phyloP scores from a whole-genome alignment of 2,329 filamentous ascomycete species.

The Balansia obtecta region DNA sequence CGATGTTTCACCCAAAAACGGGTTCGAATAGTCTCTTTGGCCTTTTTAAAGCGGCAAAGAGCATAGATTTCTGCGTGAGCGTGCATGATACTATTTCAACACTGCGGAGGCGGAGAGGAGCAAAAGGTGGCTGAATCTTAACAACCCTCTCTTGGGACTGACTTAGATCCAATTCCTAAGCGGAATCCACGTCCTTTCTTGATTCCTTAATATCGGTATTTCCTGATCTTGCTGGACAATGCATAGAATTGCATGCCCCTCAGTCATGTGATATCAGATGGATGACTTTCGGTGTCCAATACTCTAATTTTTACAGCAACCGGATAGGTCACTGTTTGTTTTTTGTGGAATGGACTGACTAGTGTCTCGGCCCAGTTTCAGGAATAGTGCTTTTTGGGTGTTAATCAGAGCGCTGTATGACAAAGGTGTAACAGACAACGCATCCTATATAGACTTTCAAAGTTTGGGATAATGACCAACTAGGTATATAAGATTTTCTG shows the following conservation, averaged over 20 bases:
- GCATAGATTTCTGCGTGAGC: slow-evolving; percentile 13
- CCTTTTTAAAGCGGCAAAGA: slow-evolving; percentile 8
- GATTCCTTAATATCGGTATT: not conserved
- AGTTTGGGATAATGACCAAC: not conserved
- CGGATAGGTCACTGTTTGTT: not conserved
- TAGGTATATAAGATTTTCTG: too few species aligned
- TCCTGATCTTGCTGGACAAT: not conserved
- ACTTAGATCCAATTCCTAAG: not conserved
- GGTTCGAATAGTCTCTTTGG: slow-evolving; percentile 9
- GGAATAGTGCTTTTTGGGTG: slow-evolving; percentile 4
- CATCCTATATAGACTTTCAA: not conserved
- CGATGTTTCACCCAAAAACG: slow-evolving; percentile 11
- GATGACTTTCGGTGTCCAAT: not conserved
- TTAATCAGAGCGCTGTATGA: not conserved
- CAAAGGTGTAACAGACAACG: slow-evolving; percentile 3
- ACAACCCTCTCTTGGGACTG: not conserved
- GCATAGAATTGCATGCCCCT: not conserved
- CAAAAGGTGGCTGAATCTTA: not conserved
- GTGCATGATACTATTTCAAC: slow-evolving; percentile 14
- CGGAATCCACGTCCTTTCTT: not conserved
- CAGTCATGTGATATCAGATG: not conserved
- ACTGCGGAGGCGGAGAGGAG: not conserved
- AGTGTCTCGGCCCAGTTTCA: not conserved
- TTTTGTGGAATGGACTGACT: not conserved
- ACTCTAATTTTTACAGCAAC: not conserved